Evolutionary conservation across 768 basidiomycete genomes (phyloP).

Genomic region (Naematelia encephala): DNA sequence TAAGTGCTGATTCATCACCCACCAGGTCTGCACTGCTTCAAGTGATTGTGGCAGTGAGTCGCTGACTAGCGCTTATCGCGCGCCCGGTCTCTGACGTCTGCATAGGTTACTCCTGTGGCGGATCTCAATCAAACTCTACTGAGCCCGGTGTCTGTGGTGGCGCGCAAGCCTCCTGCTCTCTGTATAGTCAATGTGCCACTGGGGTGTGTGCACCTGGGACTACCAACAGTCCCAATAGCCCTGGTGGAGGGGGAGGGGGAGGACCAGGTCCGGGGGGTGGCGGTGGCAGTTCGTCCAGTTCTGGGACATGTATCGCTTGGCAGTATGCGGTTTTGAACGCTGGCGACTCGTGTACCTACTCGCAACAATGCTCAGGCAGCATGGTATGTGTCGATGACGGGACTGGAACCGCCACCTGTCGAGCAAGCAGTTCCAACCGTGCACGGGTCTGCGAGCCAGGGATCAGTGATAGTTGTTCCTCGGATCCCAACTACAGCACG

Average conservation of each 20-base stretch:
- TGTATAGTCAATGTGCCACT: slow-evolving; percentile 3
- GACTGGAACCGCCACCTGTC: background rate
- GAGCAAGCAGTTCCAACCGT: background rate
- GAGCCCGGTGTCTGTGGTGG: slow-evolving; percentile 13
- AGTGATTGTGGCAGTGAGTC: background rate
- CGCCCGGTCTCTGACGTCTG: background rate
- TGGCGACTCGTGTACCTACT: background rate
- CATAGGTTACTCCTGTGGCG: background rate
- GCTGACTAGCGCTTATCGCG: background rate
- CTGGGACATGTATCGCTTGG: background rate
- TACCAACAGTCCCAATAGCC: background rate
- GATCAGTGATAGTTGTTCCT: slow-evolving; percentile 1
- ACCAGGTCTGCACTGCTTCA: background rate
- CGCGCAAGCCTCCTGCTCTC: background rate
- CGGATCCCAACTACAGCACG: background rate
- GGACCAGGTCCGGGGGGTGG: no score
- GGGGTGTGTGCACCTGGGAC: background rate
- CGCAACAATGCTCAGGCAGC: background rate
- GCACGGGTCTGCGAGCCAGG: slow-evolving; percentile 2
- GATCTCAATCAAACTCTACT: background rate
- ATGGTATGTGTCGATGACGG: slow-evolving; percentile 4
- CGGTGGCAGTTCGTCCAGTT: background rate
- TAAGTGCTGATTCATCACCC: background rate
- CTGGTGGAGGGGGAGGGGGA: no score
- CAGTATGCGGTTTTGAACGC: background rate